Evolutionary conservation across 768 basidiomycete species (phyloP), one percentile per base, ranked within the genome.

Genomic region (Boletus insuetus): DNA sequence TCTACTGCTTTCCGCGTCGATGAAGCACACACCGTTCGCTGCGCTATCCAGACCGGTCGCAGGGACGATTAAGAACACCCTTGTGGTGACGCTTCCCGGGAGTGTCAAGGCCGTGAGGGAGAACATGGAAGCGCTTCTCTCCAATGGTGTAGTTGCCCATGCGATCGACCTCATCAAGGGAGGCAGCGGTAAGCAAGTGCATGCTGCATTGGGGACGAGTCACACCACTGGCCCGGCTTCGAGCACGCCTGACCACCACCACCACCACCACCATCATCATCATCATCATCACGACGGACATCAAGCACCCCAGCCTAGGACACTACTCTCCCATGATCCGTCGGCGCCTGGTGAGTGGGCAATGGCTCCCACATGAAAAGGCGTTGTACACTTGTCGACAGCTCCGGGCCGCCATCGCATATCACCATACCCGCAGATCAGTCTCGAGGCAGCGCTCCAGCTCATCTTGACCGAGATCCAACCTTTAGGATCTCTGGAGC

Each of bases 71-170:
- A 77, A 74, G 24, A 77, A 77, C 49, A 86, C 84, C 0, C 77
- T 96, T 20, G 74, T 96, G 24, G 77, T 89, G 19, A 92, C 90
- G 0, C 82, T 95, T 11, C 94, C 93, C 0, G 93, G 93, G 3
- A 91, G 89, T 62, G 81, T 86, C 38, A 93, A 90, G 64, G 93
- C 90, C 3, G 92, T 93, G 39, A 84, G 77, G 58, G 93, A 96
- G 64, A 90, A 85, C 63, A 64, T 92, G 54, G 79, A 81, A 1
- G 79, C 79, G 1, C 74, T 94, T 29, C 73, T 94, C 7, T 68
- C 72, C 14, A 76, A 69, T 6, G 83, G 81, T 7, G 74, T 94
- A 1, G 69, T 87, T 2, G 71, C 78, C 4, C 91, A 92, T 71
- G 90, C 89, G 2, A 70, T 92, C 51, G 86, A 90, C 34, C 78